These are phyloP conservation scores for Penicillium concentricum DNA, from an alignment of 2,329 filamentous ascomycete species.

Conservation along the genomic window DNA sequence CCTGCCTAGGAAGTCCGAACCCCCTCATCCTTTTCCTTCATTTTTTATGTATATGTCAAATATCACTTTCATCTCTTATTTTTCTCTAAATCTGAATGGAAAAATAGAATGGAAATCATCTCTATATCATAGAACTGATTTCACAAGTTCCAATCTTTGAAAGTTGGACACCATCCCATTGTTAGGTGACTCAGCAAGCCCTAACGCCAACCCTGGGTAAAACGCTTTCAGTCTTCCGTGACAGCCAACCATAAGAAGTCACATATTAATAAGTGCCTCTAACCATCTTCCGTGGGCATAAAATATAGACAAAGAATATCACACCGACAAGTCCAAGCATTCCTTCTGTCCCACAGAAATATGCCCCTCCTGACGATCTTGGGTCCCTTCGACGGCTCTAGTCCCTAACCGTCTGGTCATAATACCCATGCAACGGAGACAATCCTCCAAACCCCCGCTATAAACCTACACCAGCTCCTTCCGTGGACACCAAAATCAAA, in stretches of 20 bases:
- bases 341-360: not conserved
- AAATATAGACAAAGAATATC: not conserved
- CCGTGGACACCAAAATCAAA: not conserved
- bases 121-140: not conserved
- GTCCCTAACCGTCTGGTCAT: not conserved
- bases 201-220: not conserved
- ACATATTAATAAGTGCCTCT: not conserved
- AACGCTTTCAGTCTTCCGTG: not conserved
- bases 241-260: not conserved
- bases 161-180: not conserved
- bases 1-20: constrained; percentile 24
- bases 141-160: not conserved
- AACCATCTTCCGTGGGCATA: not conserved
- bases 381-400: constrained; percentile 3
- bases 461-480: constrained; percentile 4
- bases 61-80: not conserved
- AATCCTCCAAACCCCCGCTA: not conserved
- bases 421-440: not conserved
- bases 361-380: constrained; percentile 10
- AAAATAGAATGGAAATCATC: not conserved
- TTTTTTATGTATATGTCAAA: too few relatives aligned
- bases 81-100: not conserved
- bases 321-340: constrained; percentile 11
- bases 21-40: constrained; percentile 14
- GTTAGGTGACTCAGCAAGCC: not conserved